These are phyloP conservation scores for Plectosphaerella cucumerina DNA, from an alignment of 2,329 filamentous ascomycete genomes.

Conservation along the genomic window DNA sequence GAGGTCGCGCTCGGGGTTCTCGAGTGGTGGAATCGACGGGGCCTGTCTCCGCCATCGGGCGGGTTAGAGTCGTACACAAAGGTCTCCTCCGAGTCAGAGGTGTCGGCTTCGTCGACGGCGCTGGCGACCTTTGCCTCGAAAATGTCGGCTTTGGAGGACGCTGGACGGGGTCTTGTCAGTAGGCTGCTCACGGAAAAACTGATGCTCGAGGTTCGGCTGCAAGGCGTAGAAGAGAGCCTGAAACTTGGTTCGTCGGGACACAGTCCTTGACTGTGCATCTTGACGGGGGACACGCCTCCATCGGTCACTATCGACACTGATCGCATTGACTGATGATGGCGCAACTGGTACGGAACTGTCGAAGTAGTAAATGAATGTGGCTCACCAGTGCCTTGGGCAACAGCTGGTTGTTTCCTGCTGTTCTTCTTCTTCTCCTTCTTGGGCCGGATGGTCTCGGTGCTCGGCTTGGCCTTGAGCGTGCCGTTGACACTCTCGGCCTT, in stretches of 20 bases:
- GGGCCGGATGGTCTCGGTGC: constrained; percentile 92
- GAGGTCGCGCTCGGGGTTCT: constrained; percentile 93
- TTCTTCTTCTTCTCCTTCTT: constrained; percentile 88
- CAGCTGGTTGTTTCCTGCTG: constrained; percentile 67
- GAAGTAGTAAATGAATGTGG: constrained; percentile 22
- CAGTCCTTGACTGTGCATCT: constrained; percentile 27
- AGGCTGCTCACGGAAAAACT: constrained; percentile 34
- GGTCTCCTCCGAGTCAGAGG: constrained; percentile 95
- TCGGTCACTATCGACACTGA: constrained; percentile 26
- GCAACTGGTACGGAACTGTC: constrained; percentile 20
- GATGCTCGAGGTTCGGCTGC: constrained; percentile 23
- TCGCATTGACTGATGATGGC: constrained; percentile 36
- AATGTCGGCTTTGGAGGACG: constrained; percentile 93
- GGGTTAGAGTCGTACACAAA: constrained; percentile 99
- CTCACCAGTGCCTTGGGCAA: constrained; percentile 72
- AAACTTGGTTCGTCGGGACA: constrained; percentile 19
- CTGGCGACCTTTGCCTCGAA: constrained; percentile 97
- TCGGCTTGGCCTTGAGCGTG: constrained; percentile 80
- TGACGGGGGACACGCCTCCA: constrained; percentile 28
- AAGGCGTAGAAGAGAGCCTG: constrained; percentile 14
- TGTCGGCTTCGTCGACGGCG: constrained; percentile 92
- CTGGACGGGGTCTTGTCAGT: constrained; percentile 49
- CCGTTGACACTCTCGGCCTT: constrained; percentile 62
- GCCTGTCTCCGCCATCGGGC: constrained; percentile 59
- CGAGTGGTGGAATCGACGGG: constrained; percentile 77